Base-by-base conservation (phyloP, 1,139 yeast genomes). In the Pneumocystis canis region DNA sequence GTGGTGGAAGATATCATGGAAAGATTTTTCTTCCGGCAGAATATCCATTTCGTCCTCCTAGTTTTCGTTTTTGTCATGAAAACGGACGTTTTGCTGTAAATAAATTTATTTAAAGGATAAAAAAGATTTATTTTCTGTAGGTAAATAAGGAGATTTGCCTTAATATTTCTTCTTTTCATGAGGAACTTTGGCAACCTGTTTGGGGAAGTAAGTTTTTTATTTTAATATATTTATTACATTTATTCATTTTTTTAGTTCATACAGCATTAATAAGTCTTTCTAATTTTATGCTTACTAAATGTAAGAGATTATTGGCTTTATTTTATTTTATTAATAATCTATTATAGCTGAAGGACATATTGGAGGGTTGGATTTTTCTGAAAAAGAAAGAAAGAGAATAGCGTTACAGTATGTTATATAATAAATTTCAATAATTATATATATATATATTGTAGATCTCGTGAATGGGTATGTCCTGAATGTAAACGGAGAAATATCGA, bases 141-240 rank as follows among this genome's bases (percentile, higher is more conserved):
- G 66, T 65, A 16, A 65, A 65, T 30, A 47, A 57, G 31, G 67
- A 65, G 30, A 65, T 65, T 5, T 65, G 67, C 53, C 61, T 65
- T 53, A 65, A 66, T 25, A 65, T 65, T 6, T 62, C 66, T 18
- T 63, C 63, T 28, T 65, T 65, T 59, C 67, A 65, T 57, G 67
- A 57, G n/a, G 67, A 65, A 47, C 67, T 65, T 41, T 65, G 67
- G 67, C 63, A 58, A 25, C 67, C 67, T 14, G 64, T 65, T 33
- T 65, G 67, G 67, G 66, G 66, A 7, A 47, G 54, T 47, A 9
- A 11, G 54, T 25, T 47, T 47, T 11, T 20, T 20, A 25, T 47
- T 35, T 14, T 14, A 3, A 14, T 16, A 20, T 47, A 7, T 47
- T 11, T 3, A 5, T 1, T 25, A 25, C 25, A 11, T 47, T 25